These are phyloP conservation scores for Viridothelium virens DNA, from an alignment of 495 filamentous ascomycete genomes.

Conservation along the genomic window DNA sequence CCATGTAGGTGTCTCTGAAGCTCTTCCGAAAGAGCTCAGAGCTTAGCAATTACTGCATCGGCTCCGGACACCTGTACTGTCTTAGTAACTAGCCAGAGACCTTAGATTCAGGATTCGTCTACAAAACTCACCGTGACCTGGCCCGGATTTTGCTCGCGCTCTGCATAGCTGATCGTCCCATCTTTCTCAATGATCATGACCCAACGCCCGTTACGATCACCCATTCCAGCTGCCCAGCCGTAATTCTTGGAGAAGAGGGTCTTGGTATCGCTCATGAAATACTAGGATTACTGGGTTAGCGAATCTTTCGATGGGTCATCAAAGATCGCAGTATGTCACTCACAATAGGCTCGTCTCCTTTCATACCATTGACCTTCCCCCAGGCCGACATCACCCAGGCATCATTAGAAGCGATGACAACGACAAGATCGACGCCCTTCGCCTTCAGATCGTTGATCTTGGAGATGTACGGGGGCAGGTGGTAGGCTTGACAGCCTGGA, in stretches of 20 bases:
- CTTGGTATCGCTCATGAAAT: conserved; percentile 78
- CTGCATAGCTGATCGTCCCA: conserved; percentile 82
- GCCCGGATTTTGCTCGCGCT: conserved; percentile 58
- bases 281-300: conserved; percentile 39
- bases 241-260: conserved; percentile 70
- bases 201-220: conserved; percentile 69
- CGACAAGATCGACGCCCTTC: conserved; percentile 81
- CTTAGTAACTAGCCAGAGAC: not conserved
- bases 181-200: conserved; percentile 76
- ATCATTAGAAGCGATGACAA: conserved; percentile 86
- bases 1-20: not conserved
- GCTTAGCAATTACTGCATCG: conserved; percentile 26
- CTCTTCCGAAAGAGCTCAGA: conserved; percentile 7
- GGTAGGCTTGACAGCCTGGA: conserved; percentile 77
- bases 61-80: conserved; percentile 25
- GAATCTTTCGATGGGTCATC: not conserved
- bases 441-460: conserved; percentile 62
- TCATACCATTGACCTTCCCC: conserved; percentile 86
- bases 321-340: conserved; percentile 11
- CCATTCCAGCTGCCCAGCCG: conserved; percentile 67
- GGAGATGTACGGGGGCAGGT: conserved; percentile 79
- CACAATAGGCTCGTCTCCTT: conserved; percentile 62
- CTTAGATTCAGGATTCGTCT: not conserved
- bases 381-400: conserved; percentile 89
- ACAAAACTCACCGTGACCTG: conserved; percentile 52